These are phyloP conservation scores for Hypoxylon cercidicola DNA, from an alignment of 495 filamentous ascomycete species.

Conservation along the genomic window DNA sequence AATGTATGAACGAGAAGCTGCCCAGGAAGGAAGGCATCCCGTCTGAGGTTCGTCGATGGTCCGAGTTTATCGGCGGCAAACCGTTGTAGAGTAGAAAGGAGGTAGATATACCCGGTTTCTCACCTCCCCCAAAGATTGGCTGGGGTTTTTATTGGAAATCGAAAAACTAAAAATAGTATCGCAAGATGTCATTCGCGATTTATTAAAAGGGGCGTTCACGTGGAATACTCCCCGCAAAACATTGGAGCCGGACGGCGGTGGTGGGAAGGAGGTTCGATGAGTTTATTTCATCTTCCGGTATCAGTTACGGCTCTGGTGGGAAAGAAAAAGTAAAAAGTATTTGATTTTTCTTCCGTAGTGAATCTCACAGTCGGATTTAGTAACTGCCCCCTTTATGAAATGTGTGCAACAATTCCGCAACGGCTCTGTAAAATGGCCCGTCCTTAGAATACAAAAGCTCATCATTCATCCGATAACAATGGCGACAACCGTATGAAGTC, in stretches of 20 bases:
- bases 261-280: conserved; percentile 1
- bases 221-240: background rate
- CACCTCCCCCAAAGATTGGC: background rate
- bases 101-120: conserved; percentile 7
- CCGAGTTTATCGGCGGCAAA: conserved; percentile 92
- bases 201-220: conserved; percentile 2
- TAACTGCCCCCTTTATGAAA: too few relatives aligned
- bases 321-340: too few relatives aligned
- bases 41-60: conserved; percentile 90
- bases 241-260: conserved; percentile 1
- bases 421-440: too few relatives aligned
- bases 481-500: too few relatives aligned
- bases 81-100: conserved; percentile 69
- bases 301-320: too few relatives aligned
- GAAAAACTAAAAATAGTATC: conserved; percentile 12
- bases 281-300: background rate
- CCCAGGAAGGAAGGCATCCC: conserved; percentile 85
- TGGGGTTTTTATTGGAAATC: too few relatives aligned
- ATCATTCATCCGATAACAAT: too few relatives aligned
- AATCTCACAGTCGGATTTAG: too few relatives aligned
- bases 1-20: conserved; percentile 95
- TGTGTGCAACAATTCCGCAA: too few relatives aligned
- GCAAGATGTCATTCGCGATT: background rate
- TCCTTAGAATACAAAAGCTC: too few relatives aligned
- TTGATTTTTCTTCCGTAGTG: too few relatives aligned